A percentile compares a stretch with the other conserved stretches of the same genome.
phyloP scores from a whole-genome alignment of 306 rosid genomes.

The Canavalia gladiata region DNA sequence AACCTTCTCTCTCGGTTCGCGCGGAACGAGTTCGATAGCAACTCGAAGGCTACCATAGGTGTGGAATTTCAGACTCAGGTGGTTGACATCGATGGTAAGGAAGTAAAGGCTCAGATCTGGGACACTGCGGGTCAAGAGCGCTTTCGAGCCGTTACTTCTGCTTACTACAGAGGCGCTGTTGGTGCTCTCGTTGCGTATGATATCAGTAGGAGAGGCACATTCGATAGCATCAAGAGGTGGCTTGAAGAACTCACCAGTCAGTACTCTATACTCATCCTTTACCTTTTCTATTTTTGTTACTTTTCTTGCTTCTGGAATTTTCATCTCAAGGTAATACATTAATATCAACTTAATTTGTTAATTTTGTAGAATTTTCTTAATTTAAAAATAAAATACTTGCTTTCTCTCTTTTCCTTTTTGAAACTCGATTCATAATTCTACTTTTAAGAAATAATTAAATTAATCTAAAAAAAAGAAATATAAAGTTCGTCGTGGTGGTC shows the following conservation, averaged over 20 bases:
- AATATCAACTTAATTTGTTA: too few relatives aligned
- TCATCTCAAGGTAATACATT: too few relatives aligned
- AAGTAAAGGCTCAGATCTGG: constrained; percentile 97
- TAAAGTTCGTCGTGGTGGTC: too few relatives aligned
- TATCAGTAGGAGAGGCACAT: constrained; percentile 68
- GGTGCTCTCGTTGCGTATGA: constrained; percentile 89
- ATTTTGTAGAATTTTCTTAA: too few relatives aligned
- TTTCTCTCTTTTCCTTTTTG: too few relatives aligned
- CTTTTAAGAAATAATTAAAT: too few relatives aligned
- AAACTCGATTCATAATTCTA: too few relatives aligned
- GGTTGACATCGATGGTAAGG: constrained; percentile 84
- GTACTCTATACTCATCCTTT: background rate
- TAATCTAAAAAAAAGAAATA: too few relatives aligned
- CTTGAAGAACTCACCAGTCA: constrained; percentile 81
- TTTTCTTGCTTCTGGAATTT: too few relatives aligned
- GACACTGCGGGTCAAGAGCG: constrained; percentile 97
- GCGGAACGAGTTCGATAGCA: constrained; percentile 78
- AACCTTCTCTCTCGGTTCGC: constrained; percentile 86
- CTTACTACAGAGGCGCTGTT: constrained; percentile 95
- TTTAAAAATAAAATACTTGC: too few relatives aligned
- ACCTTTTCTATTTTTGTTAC: background rate
- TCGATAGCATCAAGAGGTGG: constrained; percentile 82
- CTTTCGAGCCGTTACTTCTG: constrained; percentile 92
- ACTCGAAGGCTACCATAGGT: constrained; percentile 89
- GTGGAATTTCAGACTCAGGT: constrained; percentile 90